Evolutionary conservation across 352 stramenopile genomes (phyloP), one percentile per base, ranked within the genome.

Genomic region (Albugo candida): DNA sequence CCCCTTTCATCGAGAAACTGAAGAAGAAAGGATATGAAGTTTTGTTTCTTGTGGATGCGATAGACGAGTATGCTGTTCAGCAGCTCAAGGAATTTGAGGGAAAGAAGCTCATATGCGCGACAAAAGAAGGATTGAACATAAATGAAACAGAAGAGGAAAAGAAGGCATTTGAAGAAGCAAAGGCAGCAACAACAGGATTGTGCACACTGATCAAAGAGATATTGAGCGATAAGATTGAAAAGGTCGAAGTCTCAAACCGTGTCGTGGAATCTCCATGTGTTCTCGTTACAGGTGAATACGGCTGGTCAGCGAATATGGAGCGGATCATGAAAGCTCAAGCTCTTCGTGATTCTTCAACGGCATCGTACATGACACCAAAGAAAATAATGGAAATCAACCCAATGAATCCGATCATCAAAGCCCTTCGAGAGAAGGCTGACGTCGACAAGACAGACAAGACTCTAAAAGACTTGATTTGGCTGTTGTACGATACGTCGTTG

Each of bases 351-450:
- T 87, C 83, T 54, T 94, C 81, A 62, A 96, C 94, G 41, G 96
- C 81, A 52, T 74, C 87, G 36, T 99, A 99, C 91, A 99, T 99
- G 96, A 83, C 75, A 35, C 97, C 93, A 45, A 99, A 98, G 91
- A 99, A 99, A 87, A 99, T 94, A 42, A 97, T 99, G 89, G 96
- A 99, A 74, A 95, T 99, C 81, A 99, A 99, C 83, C 95, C 95
- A 12, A 67, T 82, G 47, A 96, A 99, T 80, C 87, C 94, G 35
- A 99, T 99, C 69, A 97, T 99, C 65, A 93, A 89, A 65, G 93
- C 92, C 41, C 81, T 99, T 45, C 82, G 92, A 50, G 92, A 98
- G 57, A 99, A 99, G 83, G 93, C 94, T 5, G 93, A 98, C 51
- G 95, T 92, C 17, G 95, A 99, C 70, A 95, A 98, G 70, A 92